These are phyloP conservation scores for Halenospora varia DNA, from an alignment of 495 filamentous ascomycete genomes.

Conservation along the genomic window DNA sequence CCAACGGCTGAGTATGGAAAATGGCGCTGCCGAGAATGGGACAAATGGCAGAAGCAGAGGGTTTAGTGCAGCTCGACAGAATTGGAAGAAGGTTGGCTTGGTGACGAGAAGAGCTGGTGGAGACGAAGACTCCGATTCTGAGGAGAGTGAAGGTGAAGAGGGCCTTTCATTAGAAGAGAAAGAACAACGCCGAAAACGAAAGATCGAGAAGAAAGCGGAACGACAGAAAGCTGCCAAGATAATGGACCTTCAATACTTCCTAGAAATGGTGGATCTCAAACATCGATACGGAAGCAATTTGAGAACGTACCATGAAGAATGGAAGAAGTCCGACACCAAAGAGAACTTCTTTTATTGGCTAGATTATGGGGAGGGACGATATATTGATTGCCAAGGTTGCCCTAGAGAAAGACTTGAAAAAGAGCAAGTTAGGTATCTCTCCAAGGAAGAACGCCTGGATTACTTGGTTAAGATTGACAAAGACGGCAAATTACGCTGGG, in stretches of 20 bases:
- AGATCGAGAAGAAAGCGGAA: conserved; percentile 37
- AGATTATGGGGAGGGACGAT: conserved; percentile 71
- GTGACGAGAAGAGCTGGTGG: conserved; percentile 68
- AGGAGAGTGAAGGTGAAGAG: conserved; percentile 31
- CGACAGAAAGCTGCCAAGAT: conserved; percentile 58
- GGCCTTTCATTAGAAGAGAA: conserved; percentile 32
- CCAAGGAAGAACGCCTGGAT: conserved; percentile 63
- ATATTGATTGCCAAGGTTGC: conserved; percentile 53
- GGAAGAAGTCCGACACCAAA: conserved; percentile 69
- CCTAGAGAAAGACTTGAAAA: conserved; percentile 62
- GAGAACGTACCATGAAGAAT: conserved; percentile 76
- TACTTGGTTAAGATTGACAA: conserved; percentile 70
- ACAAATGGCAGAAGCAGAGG: conserved; percentile 11
- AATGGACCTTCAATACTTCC: conserved; percentile 87
- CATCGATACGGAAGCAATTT: conserved; percentile 86
- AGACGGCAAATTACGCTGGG: conserved; percentile 69
- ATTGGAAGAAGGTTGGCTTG: conserved; percentile 69
- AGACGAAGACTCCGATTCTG: conserved; percentile 47
- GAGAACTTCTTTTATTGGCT: conserved; percentile 97
- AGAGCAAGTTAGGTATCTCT: conserved; percentile 71
- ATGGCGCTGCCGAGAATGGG: conserved; percentile 17
- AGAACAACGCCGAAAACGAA: conserved; percentile 35
- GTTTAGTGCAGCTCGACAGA: conserved; percentile 48
- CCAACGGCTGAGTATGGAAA: conserved; percentile 1
- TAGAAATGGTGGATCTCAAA: conserved; percentile 90